Conservation (phyloP, 2,329 filamentous ascomycete genomes). For the Phaeomoniella chlamydospora region DNA sequence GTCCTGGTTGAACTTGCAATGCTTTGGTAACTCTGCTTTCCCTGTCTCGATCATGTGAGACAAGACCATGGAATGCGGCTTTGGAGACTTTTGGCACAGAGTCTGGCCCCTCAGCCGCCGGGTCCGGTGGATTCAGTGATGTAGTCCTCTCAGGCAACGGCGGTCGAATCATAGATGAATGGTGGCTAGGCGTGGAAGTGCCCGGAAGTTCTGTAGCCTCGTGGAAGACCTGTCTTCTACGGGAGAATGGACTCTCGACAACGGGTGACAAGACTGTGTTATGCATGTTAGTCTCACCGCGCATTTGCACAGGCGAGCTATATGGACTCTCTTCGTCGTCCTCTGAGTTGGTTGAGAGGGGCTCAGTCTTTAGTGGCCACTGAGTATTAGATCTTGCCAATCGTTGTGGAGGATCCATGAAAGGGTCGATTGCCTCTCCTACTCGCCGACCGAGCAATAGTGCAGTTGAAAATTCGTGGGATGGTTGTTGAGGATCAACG, state of each 20-base stretch:
- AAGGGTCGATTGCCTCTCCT: constrained; percentile 1
- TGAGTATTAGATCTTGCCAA: not conserved
- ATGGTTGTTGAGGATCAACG: not conserved
- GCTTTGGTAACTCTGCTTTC: not conserved
- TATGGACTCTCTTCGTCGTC: not conserved
- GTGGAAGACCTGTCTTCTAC: not conserved
- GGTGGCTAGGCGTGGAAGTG: too few relatives aligned
- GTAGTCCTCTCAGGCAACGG: not conserved
- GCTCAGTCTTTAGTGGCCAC: not conserved
- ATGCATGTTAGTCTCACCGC: not conserved
- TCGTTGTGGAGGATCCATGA: not conserved
- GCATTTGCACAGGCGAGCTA: not conserved
- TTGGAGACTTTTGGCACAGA: not conserved
- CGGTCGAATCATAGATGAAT: too few relatives aligned
- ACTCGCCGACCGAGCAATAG: not conserved
- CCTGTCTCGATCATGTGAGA: not conserved
- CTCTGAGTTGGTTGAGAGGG: not conserved
- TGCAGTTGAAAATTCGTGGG: not conserved
- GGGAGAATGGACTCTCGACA: not conserved
- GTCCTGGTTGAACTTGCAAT: not conserved
- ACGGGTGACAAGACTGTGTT: not conserved
- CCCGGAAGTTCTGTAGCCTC: too few relatives aligned
- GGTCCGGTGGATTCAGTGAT: not conserved
- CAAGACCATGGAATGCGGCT: not conserved
- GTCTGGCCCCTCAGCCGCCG: too few relatives aligned